Conservation (phyloP, 1,284 basidiomycete species). For the Pseudomicrostroma phylloplanum region DNA sequence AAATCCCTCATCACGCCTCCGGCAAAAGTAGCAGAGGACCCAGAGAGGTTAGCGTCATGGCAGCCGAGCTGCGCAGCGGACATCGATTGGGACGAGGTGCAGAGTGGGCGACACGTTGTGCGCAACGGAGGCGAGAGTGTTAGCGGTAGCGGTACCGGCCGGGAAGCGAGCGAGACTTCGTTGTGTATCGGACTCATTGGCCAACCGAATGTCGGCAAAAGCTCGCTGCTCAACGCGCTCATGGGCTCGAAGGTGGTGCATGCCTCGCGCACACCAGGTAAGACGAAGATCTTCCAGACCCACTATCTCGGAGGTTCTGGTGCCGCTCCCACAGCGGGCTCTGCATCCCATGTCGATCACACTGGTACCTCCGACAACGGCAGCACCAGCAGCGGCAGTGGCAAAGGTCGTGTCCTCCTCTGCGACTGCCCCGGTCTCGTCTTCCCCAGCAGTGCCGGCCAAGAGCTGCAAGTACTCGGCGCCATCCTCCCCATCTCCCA, state of each 20-base stretch:
- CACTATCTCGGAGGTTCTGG: slow-evolving; percentile 41
- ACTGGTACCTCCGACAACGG: neutral
- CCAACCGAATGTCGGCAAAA: slow-evolving; percentile 59
- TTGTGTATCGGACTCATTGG: slow-evolving; percentile 58
- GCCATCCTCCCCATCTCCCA: slow-evolving; percentile 76
- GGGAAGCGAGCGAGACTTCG: too few relatives aligned
- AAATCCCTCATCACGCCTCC: slow-evolving; percentile 66
- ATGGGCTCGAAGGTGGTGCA: slow-evolving; percentile 50
- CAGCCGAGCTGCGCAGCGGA: slow-evolving; percentile 53
- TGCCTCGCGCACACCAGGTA: slow-evolving; percentile 56
- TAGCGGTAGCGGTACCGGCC: neutral
- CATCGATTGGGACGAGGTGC: slow-evolving; percentile 31
- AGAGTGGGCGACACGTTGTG: slow-evolving; percentile 19
- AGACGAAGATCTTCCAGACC: slow-evolving; percentile 99
- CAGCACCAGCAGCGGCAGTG: slow-evolving; percentile 56
- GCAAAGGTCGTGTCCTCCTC: slow-evolving; percentile 25
- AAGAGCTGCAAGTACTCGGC: slow-evolving; percentile 60
- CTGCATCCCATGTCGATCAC: too few relatives aligned
- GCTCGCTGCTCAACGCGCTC: slow-evolving; percentile 50
- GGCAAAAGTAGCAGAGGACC: slow-evolving; percentile 57
- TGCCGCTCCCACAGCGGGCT: neutral
- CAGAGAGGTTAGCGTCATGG: slow-evolving; percentile 62
- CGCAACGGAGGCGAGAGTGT: slow-evolving; percentile 18
- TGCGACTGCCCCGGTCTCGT: slow-evolving; percentile 56
- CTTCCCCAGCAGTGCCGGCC: slow-evolving; percentile 56